Evolutionary conservation across 345 rosid genomes (phyloP).

Genomic region (Populus simonii): DNA sequence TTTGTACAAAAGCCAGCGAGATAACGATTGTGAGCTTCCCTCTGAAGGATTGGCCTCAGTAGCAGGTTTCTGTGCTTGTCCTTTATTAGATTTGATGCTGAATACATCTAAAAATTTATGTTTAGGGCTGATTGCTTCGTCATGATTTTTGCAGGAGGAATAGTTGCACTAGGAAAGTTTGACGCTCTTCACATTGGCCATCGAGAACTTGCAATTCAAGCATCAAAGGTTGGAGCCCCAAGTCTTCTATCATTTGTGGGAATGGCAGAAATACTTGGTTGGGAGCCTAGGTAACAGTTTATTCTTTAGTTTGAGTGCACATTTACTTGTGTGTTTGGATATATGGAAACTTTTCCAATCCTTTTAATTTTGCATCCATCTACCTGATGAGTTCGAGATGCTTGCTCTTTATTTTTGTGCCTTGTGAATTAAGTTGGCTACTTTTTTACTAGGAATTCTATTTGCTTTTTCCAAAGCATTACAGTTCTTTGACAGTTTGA

Average conservation of each 20-base stretch:
- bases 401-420: neutral
- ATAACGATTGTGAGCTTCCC: conserved; percentile 49
- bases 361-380: neutral
- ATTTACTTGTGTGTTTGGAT: neutral
- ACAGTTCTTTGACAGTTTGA: neutral
- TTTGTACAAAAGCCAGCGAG: conserved; percentile 55
- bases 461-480: neutral
- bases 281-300: conserved; percentile 76
- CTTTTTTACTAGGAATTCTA: neutral
- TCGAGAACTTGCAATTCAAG: conserved; percentile 89
- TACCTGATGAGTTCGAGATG: neutral
- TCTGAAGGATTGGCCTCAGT: conserved; percentile 48
- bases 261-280: conserved; percentile 89
- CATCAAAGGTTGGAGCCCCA: conserved; percentile 81
- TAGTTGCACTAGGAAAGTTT: conserved; percentile 94
- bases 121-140: neutral
- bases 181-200: conserved; percentile 93
- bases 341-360: neutral
- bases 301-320: neutral
- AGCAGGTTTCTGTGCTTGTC: conserved; percentile 51
- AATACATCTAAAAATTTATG: neutral
- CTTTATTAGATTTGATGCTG: neutral
- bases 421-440: neutral
- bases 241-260: conserved; percentile 81
- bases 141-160: conserved; percentile 54